phyloP scores from a whole-genome alignment of 2,329 filamentous ascomycete genomes.

The Fusarium sp. region DNA sequence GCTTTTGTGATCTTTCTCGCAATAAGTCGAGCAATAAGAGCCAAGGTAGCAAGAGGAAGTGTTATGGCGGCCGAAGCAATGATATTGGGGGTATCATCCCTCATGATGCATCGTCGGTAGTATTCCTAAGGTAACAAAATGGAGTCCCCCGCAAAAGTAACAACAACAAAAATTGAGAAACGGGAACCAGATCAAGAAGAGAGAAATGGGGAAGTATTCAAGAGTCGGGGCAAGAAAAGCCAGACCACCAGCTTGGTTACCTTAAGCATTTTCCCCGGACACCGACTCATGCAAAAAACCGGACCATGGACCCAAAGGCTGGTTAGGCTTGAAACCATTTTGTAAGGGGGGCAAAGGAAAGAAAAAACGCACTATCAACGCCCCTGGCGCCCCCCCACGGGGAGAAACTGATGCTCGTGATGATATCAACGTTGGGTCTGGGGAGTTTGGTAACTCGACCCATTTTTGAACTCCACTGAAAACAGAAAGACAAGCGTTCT shows the following conservation, averaged over 20 bases:
- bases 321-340: conserved; percentile 3
- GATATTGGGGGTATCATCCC: conserved; percentile 34
- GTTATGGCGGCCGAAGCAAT: conserved; percentile 35
- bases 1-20: conserved; percentile 34
- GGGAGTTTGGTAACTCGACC: not conserved
- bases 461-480: conserved; percentile 4
- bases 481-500: not conserved
- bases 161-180: not conserved
- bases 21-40: conserved; percentile 27
- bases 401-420: conserved; percentile 13
- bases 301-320: conserved; percentile 8
- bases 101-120: conserved; percentile 33
- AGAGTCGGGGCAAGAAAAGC: not conserved
- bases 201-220: conserved; percentile 20
- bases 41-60: conserved; percentile 30
- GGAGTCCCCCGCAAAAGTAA: not conserved
- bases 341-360: not conserved
- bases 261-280: conserved; percentile 17
- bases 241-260: not conserved
- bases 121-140: not conserved
- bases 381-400: conserved; percentile 25
- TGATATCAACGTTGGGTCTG: conserved; percentile 7
- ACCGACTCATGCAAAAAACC: not conserved
- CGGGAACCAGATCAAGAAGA: not conserved
- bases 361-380: conserved; percentile 1